Conservation (phyloP, 495 filamentous ascomycete genomes). For the Tuber microsphaerosporum region DNA sequence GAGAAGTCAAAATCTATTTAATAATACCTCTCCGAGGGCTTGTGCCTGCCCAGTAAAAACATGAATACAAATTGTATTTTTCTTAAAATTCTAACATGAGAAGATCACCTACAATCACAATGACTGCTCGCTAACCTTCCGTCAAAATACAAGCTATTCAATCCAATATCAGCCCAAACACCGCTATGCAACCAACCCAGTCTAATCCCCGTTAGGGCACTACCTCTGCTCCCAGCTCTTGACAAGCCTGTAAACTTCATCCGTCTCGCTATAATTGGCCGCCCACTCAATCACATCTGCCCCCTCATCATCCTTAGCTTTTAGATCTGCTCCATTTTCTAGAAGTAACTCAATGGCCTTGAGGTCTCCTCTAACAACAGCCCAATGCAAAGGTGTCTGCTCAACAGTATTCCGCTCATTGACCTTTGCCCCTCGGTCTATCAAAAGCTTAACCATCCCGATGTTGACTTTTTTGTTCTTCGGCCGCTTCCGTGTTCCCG, state of each 20-base stretch:
- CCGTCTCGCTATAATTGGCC: neutral
- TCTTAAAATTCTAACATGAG: neutral
- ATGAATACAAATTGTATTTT: conserved; percentile 1
- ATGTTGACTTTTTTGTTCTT: neutral
- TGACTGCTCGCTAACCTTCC: neutral
- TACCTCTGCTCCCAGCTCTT: conserved; percentile 1
- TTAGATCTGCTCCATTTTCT: neutral
- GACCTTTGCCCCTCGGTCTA: neutral
- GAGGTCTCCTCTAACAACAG: neutral
- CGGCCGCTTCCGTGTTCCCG: neutral
- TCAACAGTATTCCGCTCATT: neutral
- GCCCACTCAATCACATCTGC: neutral
- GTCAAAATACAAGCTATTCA: neutral
- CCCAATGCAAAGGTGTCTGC: neutral
- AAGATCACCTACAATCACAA: neutral
- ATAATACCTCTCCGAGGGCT: neutral
- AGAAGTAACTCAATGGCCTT: neutral
- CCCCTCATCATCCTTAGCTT: neutral
- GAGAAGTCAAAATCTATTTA: neutral
- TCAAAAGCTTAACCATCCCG: neutral
- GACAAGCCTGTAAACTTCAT: neutral
- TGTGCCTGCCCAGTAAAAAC: neutral
- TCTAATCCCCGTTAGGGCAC: neutral
- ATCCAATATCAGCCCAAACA: neutral
- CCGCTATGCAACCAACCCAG: neutral